Percentiles rank a stretch among this genome's conserved stretches.
phyloP scores from a whole-genome alignment of 192 early-diverging fungal genomes.

The Coemansia reversa region DNA sequence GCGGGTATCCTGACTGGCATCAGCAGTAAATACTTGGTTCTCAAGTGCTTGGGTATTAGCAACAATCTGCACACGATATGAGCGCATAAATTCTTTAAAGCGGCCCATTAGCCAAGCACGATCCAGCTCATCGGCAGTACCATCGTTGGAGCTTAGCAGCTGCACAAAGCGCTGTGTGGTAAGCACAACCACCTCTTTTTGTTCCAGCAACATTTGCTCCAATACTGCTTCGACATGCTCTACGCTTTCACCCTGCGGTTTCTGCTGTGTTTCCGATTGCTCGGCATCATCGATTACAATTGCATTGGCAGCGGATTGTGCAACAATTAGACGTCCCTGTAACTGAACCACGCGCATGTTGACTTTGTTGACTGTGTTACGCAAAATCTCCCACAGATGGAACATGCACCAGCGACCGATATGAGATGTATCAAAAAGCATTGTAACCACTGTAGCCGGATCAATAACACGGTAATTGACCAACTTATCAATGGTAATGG shows the following conservation, averaged over 20 bases:
- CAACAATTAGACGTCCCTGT: constrained; percentile 29
- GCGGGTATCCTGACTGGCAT: constrained; percentile 37
- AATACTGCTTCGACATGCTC: constrained; percentile 64
- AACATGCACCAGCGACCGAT: constrained; percentile 52
- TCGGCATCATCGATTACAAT: constrained; percentile 19
- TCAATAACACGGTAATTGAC: constrained; percentile 94
- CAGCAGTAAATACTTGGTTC: constrained; percentile 49
- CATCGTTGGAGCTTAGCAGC: constrained; percentile 49
- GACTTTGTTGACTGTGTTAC: constrained; percentile 82
- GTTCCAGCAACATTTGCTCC: constrained; percentile 69
- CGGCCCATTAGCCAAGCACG: constrained; percentile 66
- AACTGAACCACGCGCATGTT: constrained; percentile 69
- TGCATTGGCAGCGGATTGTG: constrained; percentile 34
- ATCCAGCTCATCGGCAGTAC: constrained; percentile 61
- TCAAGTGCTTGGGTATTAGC: constrained; percentile 52
- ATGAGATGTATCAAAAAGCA: constrained; percentile 64
- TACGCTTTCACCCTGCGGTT: constrained; percentile 52
- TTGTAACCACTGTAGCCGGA: constrained; percentile 73
- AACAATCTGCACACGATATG: constrained; percentile 55
- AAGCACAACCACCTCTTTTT: constrained; percentile 76
- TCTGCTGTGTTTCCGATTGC: constrained; percentile 21
- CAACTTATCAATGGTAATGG: constrained; percentile 91
- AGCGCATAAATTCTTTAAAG: constrained; percentile 61
- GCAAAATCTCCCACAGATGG: constrained; percentile 83
- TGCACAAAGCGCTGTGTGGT: constrained; percentile 67